phyloP scores from a whole-genome alignment of 2,329 filamentous ascomycete species.

The Capronia epimyces region DNA sequence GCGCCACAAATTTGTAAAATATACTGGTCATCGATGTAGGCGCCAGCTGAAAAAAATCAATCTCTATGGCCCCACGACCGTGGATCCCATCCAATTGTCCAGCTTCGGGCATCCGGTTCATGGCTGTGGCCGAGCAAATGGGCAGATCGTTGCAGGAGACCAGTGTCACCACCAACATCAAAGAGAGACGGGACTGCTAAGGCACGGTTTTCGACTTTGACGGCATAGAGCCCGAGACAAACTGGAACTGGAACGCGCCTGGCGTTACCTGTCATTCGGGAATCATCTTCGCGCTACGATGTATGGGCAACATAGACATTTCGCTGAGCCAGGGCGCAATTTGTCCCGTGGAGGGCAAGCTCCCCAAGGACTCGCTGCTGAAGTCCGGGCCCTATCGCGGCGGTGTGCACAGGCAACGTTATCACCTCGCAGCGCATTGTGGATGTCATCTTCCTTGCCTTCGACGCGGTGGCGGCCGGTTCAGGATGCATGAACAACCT shows the following conservation, averaged over 20 bases:
- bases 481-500: slow-evolving; percentile 33
- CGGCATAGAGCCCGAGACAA: slow-evolving; percentile 36
- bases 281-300: slow-evolving; percentile 33
- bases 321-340: slow-evolving; percentile 34
- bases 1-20: slow-evolving; percentile 33
- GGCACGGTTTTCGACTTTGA: slow-evolving; percentile 39
- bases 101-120: slow-evolving; percentile 78
- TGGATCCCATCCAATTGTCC: slow-evolving; percentile 70
- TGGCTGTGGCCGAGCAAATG: slow-evolving; percentile 84
- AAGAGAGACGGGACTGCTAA: slow-evolving; percentile 66
- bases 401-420: slow-evolving; percentile 30
- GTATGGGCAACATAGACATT: slow-evolving; percentile 31
- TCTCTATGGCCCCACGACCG: slow-evolving; percentile 51
- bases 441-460: slow-evolving; percentile 35
- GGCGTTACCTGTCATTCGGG: slow-evolving; percentile 36
- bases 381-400: slow-evolving; percentile 31
- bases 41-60: slow-evolving; percentile 38
- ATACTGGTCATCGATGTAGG: slow-evolving; percentile 31
- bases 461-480: slow-evolving; percentile 28
- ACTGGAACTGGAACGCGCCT: slow-evolving; percentile 37
- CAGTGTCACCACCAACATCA: slow-evolving; percentile 72
- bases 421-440: slow-evolving; percentile 32
- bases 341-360: slow-evolving; percentile 27
- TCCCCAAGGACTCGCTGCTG: slow-evolving; percentile 30
- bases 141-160: slow-evolving; percentile 73